A percentile compares a stretch with the other conserved stretches of the same genome.
phyloP scores from a whole-genome alignment of 768 basidiomycete species.

The Hirschioporus abietinus region DNA sequence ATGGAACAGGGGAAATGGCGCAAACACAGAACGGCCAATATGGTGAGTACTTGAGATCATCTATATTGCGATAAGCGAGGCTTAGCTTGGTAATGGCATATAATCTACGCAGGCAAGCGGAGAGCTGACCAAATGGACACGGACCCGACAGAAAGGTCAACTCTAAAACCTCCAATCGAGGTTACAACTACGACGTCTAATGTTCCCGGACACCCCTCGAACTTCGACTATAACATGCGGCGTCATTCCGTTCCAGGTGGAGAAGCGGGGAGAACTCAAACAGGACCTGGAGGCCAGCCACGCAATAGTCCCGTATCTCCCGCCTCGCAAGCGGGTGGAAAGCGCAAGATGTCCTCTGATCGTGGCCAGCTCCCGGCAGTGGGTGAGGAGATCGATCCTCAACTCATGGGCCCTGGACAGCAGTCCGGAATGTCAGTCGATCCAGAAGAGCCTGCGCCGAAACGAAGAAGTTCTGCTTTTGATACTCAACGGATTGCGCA shows the following conservation, averaged over 20 bases:
- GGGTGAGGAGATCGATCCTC: conserved; percentile 61
- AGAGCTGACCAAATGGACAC: conserved; percentile 32
- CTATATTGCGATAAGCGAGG: not conserved
- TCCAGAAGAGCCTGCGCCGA: conserved; percentile 63
- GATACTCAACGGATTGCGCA: conserved; percentile 74
- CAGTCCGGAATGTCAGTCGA: conserved; percentile 56
- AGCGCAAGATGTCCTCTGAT: conserved; percentile 81
- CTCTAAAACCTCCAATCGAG: not conserved
- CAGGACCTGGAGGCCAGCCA: conserved; percentile 6
- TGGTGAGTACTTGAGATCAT: not conserved
- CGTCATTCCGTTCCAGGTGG: conserved; percentile 68
- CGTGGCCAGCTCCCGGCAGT: conserved; percentile 43
- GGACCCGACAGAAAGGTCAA: conserved; percentile 26
- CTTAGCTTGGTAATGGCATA: not conserved
- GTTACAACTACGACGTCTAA: conserved; percentile 22
- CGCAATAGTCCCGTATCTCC: conserved; percentile 14
- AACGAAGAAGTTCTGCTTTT: conserved; percentile 79
- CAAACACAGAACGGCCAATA: not conserved
- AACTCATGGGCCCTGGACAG: conserved; percentile 63
- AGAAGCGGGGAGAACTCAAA: conserved; percentile 20
- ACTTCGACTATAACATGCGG: conserved; percentile 66
- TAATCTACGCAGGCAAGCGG: not conserved
- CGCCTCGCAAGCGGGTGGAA: conserved; percentile 44
- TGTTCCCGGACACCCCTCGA: conserved; percentile 36
- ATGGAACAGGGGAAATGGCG: not conserved